Evolutionary conservation across 2,329 filamentous ascomycete species (phyloP), one percentile per base, ranked within the genome.

Genomic region (Macrophomina pseudophaseolina): DNA sequence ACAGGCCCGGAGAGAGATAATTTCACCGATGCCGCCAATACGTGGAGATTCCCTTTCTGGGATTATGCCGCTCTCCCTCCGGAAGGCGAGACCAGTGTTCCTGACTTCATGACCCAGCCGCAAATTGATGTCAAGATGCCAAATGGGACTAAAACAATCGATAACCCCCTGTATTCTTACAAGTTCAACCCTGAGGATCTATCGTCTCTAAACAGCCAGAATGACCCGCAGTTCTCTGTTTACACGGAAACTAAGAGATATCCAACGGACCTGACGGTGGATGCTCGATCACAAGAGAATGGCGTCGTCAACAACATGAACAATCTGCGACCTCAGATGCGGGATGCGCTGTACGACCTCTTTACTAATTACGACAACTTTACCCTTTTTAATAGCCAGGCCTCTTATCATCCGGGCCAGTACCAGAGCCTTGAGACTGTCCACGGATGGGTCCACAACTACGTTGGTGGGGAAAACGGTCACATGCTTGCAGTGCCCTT

Each of bases 291-390:
- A 16, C 84, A 88, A 70, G 88, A 91, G 69, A 79, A 40, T 14
- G 44, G 30, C 8, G 51, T 63, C 35, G 46, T 44, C 14, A 48
- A 23, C 44, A 58, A 42, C 44, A 67, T 67, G 62, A 72, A 75
- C 46, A 66, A 69, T 30, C 56, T 70, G 4, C 69, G 73, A 8
- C 71, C 72, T 1, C 66, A 64, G 3, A 51, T 72, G 14, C 56
- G 65, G 11, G 58, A 66, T 38, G 65, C 65, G 1, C 65, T 68
- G n/a, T 62, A 68, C 18, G 75, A 72, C 83, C 84, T 91, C 12
- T 81, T 93, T 1, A 90, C 88, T 71, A 88, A 87, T 62, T 92
- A 91, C 74, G 81, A 85, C 53, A 86, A 91, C 70, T 92, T 89
- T 73, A 86, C 86, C 16, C 81, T 85, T 16, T 91, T 93, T 73